Conservation (phyloP, 2,329 filamentous ascomycete species). For the Fusarium sublunatum region DNA sequence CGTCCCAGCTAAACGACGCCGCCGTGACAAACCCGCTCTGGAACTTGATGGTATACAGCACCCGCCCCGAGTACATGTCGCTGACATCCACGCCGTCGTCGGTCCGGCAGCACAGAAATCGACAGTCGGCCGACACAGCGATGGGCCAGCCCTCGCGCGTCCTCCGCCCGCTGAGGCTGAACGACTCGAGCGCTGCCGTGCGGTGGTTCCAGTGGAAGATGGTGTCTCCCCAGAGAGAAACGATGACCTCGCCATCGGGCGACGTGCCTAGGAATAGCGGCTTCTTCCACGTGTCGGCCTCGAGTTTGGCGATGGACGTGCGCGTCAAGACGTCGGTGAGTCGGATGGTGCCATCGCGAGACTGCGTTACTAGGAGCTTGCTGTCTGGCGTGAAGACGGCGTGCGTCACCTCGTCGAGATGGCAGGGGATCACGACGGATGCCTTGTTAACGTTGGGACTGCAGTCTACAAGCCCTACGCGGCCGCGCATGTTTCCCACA, state of each 20-base stretch:
- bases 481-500: conserved; percentile 36
- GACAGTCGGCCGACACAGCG: conserved; percentile 51
- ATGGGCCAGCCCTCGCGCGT: conserved; percentile 52
- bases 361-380: conserved; percentile 41
- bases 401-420: conserved; percentile 44
- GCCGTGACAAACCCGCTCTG: conserved; percentile 48
- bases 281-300: conserved; percentile 46
- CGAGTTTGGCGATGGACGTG: conserved; percentile 45
- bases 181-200: conserved; percentile 47
- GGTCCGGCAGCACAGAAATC: conserved; percentile 51
- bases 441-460: conserved; percentile 26
- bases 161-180: conserved; percentile 48
- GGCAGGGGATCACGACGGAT: conserved; percentile 35
- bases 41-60: conserved; percentile 49
- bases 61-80: conserved; percentile 49
- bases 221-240: conserved; percentile 51
- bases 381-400: conserved; percentile 45
- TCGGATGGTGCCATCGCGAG: conserved; percentile 46
- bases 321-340: conserved; percentile 38
- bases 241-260: conserved; percentile 46
- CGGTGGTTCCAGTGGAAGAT: conserved; percentile 51
- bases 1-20: conserved; percentile 49
- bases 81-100: conserved; percentile 52
- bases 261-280: conserved; percentile 45
- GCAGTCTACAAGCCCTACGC: conserved; percentile 42